A percentile compares a stretch with the other conserved stretches of the same genome.
These are phyloP conservation scores for Neurospora tetraspora DNA, from an alignment of 495 filamentous ascomycete genomes.

Conservation along the genomic window DNA sequence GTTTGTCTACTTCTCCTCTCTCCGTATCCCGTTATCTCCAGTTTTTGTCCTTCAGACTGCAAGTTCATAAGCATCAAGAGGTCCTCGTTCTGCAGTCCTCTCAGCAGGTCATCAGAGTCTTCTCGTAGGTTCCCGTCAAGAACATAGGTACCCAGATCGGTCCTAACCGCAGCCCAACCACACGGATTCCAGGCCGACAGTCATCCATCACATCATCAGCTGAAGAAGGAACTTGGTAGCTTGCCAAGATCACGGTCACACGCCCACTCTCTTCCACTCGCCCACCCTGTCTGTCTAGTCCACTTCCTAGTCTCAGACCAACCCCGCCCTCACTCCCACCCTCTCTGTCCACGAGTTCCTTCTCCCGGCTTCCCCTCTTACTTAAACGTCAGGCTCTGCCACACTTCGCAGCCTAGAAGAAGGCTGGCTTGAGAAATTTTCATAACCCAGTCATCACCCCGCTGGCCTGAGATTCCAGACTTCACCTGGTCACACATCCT, in stretches of 20 bases:
- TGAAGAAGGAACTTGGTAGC: not conserved
- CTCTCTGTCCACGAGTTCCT: not conserved
- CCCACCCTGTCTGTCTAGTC: conserved; percentile 1
- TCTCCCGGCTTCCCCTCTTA: not conserved
- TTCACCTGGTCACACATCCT: not conserved
- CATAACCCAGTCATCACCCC: not conserved
- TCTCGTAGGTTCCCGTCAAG: not conserved
- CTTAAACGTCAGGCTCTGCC: not conserved
- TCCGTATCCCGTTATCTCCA: not conserved
- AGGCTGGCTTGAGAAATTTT: not conserved
- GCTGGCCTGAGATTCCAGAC: not conserved
- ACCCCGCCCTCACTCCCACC: conserved; percentile 2
- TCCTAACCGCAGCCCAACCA: not conserved
- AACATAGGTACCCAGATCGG: not conserved
- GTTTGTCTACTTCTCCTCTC: not conserved
- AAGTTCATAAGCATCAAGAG: not conserved
- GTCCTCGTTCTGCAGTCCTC: not conserved
- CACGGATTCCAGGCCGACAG: not conserved
- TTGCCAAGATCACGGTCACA: not conserved
- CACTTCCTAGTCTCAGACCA: conserved; percentile 2
- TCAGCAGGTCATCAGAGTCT: not conserved
- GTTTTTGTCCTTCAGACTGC: not conserved
- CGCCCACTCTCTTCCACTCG: conserved; percentile 1
- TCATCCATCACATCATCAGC: not conserved
- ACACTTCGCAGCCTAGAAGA: not conserved